These are phyloP conservation scores for Eutrema japonicum DNA, from an alignment of 345 rosid genomes.

Conservation along the genomic window DNA sequence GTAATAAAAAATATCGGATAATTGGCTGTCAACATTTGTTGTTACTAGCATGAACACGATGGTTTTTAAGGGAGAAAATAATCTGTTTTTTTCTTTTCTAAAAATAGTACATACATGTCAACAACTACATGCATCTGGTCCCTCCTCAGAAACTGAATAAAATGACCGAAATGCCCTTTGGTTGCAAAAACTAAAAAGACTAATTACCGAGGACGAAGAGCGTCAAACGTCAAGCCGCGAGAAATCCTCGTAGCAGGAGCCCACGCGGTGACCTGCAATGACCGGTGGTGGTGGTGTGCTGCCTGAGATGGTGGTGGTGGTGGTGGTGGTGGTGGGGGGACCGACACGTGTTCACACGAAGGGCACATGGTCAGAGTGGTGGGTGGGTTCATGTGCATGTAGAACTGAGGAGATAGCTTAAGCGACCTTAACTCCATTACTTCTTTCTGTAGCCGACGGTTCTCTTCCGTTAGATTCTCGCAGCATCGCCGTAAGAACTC, in stretches of 20 bases:
- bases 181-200: background rate
- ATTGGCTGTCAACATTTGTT: constrained; percentile 8
- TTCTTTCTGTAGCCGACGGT: constrained; percentile 93
- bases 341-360: constrained; percentile 89
- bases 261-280: constrained; percentile 62
- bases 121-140: constrained; percentile 34
- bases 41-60: constrained; percentile 28
- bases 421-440: constrained; percentile 93
- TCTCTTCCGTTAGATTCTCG: constrained; percentile 94
- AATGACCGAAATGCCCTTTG: constrained; percentile 38
- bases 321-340: constrained; percentile 62
- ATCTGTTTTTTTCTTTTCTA: constrained; percentile 11
- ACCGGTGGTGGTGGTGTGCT: constrained; percentile 36
- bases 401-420: constrained; percentile 93
- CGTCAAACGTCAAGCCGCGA: constrained; percentile 53
- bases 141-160: background rate
- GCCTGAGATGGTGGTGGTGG: constrained; percentile 53
- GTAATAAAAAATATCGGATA: background rate
- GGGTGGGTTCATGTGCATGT: constrained; percentile 99
- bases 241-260: constrained; percentile 45
- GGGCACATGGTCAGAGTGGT: constrained; percentile 99
- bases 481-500: constrained; percentile 95
- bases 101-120: constrained; percentile 39
- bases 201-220: constrained; percentile 58
- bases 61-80: background rate